Conservation (phyloP, 2,329 filamentous ascomycete genomes). For the Colletotrichum eremochloae region DNA sequence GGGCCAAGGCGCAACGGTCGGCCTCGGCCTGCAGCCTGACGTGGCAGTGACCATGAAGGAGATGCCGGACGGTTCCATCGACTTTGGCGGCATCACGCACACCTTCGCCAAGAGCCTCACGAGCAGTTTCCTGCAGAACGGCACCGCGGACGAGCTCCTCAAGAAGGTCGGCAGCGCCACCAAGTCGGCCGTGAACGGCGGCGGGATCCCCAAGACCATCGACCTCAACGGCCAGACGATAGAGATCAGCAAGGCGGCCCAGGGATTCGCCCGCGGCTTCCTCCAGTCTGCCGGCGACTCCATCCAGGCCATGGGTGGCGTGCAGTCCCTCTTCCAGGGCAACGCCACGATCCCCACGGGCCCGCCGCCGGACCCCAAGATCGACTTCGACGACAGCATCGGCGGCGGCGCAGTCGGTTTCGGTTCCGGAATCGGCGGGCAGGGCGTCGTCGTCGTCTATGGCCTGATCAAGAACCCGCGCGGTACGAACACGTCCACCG, state of each 20-base stretch:
- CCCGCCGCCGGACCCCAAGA: conserved; percentile 44
- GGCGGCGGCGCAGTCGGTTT: conserved; percentile 53
- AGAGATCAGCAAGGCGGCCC: conserved; percentile 49
- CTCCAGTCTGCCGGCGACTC: conserved; percentile 52
- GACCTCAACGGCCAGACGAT: conserved; percentile 38
- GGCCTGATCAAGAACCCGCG: conserved; percentile 47
- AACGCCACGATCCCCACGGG: conserved; percentile 44
- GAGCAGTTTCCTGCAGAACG: conserved; percentile 51
- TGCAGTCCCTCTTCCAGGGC: conserved; percentile 50
- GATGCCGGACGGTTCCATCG: conserved; percentile 44
- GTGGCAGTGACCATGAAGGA: conserved; percentile 35
- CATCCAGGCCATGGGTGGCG: conserved; percentile 50
- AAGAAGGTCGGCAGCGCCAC: conserved; percentile 27
- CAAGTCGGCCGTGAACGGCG: conserved; percentile 8
- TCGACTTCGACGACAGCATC: conserved; percentile 52
- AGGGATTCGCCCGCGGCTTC: conserved; percentile 53
- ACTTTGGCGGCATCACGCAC: conserved; percentile 45
- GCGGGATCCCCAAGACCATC: conserved; percentile 43
- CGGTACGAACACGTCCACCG: conserved; percentile 2
- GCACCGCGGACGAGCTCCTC: conserved; percentile 47
- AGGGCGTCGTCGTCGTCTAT: conserved; percentile 50
- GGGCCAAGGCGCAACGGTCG: conserved; percentile 46
- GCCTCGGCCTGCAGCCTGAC: conserved; percentile 49
- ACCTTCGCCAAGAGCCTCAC: conserved; percentile 48
- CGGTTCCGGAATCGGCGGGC: conserved; percentile 52